Conservation (phyloP, 371 early-diverging fungal species). For the Rhizopus sp. region DNA sequence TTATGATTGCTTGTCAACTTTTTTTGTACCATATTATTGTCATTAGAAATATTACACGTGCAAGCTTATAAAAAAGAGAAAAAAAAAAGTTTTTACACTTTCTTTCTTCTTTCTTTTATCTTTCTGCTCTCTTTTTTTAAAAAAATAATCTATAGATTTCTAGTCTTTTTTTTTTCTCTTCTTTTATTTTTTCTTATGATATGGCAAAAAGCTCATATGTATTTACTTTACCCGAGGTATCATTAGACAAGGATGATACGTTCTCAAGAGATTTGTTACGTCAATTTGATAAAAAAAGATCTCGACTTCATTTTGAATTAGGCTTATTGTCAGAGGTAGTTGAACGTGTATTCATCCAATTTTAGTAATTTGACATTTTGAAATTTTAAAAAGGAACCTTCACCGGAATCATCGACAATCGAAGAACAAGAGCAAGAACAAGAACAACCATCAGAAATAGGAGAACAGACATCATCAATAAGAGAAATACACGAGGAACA, state of each 20-base stretch:
- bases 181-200: slow-evolving; percentile 4
- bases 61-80: not conserved
- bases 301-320: slow-evolving; percentile 38
- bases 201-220: slow-evolving; percentile 18
- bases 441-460: slow-evolving; percentile 4
- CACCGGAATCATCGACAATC: slow-evolving; percentile 21
- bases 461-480: not conserved
- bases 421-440: slow-evolving; percentile 6
- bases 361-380: slow-evolving; percentile 27
- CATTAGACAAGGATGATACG: slow-evolving; percentile 29
- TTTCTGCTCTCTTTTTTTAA: slow-evolving; percentile 1
- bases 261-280: slow-evolving; percentile 42
- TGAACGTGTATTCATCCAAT: slow-evolving; percentile 21
- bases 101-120: not conserved
- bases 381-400: slow-evolving; percentile 14
- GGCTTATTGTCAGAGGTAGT: slow-evolving; percentile 31
- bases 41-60: slow-evolving; percentile 13
- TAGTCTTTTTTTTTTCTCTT: slow-evolving; percentile 11
- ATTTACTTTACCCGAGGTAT: slow-evolving; percentile 17
- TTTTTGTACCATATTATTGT: slow-evolving; percentile 12
- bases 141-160: not conserved
- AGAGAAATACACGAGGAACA: slow-evolving; percentile 1
- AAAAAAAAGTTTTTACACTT: slow-evolving; percentile 4
- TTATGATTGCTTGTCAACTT: not conserved
- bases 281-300: slow-evolving; percentile 41